phyloP scores from a whole-genome alignment of 257 asterid species.

The Mitragyna speciosa region DNA sequence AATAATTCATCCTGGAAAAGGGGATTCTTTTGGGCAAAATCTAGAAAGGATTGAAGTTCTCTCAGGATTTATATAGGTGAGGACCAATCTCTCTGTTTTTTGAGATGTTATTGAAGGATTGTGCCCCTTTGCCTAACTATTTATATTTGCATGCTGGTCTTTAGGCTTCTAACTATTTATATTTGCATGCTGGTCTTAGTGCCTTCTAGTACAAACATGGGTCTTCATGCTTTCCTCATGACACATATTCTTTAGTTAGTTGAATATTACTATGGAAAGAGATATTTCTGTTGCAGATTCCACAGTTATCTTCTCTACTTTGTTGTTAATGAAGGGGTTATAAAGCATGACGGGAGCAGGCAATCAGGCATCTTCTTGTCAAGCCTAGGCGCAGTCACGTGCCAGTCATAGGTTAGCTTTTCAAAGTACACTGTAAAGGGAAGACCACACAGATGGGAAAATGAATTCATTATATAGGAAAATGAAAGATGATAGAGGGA shows the following conservation, averaged over 20 bases:
- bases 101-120: neutral
- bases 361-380: constrained; percentile 6
- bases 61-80: constrained; percentile 28
- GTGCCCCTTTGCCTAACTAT: neutral
- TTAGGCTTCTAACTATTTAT: too few relatives aligned
- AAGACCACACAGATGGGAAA: constrained; percentile 31
- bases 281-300: constrained; percentile 19
- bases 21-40: constrained; percentile 73
- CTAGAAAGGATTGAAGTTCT: constrained; percentile 51
- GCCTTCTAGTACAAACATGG: neutral
- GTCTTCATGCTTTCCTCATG: neutral
- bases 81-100: constrained; percentile 7
- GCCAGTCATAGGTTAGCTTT: constrained; percentile 37
- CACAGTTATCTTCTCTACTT: constrained; percentile 18
- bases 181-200: neutral
- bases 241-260: neutral
- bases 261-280: neutral
- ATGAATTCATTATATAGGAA: constrained; percentile 43
- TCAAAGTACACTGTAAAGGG: constrained; percentile 60
- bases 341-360: constrained; percentile 15
- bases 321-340: neutral
- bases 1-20: constrained; percentile 47
- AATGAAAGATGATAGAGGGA: constrained; percentile 29
- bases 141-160: too few relatives aligned
- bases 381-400: too few relatives aligned